Evolutionary conservation across 2,329 filamentous ascomycete genomes (phyloP).

Genomic region (Monilinia fructigena): DNA sequence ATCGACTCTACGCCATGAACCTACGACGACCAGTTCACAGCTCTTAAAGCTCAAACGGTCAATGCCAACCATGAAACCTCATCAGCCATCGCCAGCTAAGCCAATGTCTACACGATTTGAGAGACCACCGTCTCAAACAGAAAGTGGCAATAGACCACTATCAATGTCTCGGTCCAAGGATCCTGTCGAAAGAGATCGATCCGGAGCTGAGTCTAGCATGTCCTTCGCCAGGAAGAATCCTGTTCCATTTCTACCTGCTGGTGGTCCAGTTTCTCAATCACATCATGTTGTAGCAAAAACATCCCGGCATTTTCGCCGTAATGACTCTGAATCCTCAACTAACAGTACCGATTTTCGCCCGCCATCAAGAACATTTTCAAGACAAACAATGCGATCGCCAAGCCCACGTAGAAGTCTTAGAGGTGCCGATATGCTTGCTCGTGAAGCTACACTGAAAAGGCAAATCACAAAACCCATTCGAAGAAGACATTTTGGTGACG

Average conservation of each 20-base stretch:
- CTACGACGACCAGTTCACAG: conserved; percentile 65
- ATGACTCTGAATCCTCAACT: conserved; percentile 72
- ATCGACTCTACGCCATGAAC: conserved; percentile 55
- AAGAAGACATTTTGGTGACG: conserved; percentile 79
- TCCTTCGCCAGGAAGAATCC: conserved; percentile 58
- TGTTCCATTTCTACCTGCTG: conserved; percentile 76
- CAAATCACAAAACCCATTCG: conserved; percentile 72
- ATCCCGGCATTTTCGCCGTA: conserved; percentile 70
- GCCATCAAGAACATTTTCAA: conserved; percentile 56
- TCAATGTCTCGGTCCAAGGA: conserved; percentile 65
- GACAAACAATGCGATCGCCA: conserved; percentile 55
- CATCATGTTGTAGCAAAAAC: conserved; percentile 75
- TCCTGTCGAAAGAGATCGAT: conserved; percentile 58
- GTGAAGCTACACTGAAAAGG: conserved; percentile 57
- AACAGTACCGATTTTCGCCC: conserved; percentile 59
- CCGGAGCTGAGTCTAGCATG: conserved; percentile 50
- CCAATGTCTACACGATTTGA: conserved; percentile 50
- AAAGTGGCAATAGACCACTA: conserved; percentile 48
- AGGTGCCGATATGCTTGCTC: conserved; percentile 44
- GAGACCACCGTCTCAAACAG: conserved; percentile 59
- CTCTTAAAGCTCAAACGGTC: conserved; percentile 65
- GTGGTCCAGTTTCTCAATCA: conserved; percentile 69
- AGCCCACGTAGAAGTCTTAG: conserved; percentile 52
- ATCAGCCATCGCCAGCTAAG: conserved; percentile 52
- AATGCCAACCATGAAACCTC: conserved; percentile 56